A percentile compares a stretch with the other conserved stretches of the same genome.
Evolutionary conservation across 129 eudicot genomes (phyloP).

Genomic region (Lactuca sativa): DNA sequence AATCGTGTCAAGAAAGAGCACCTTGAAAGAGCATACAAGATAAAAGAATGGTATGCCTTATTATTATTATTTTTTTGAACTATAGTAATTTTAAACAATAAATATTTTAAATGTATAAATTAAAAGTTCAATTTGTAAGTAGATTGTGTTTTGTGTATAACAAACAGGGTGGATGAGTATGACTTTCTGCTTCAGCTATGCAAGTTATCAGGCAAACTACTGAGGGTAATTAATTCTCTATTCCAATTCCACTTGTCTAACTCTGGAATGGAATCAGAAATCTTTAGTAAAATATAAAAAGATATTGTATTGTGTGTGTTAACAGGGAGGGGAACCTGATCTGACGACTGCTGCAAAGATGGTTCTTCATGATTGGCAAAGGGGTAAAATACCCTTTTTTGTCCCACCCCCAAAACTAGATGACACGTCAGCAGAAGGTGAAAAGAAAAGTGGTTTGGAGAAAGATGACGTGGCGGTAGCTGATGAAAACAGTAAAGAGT

Average conservation of each 20-base stretch:
- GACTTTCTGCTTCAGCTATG: constrained; percentile 92
- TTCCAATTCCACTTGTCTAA: background rate
- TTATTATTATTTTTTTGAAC: background rate
- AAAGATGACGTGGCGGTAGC: constrained; percentile 27
- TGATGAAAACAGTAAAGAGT: constrained; percentile 40
- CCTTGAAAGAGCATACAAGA: constrained; percentile 82
- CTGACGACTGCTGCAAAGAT: constrained; percentile 91
- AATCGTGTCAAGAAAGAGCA: constrained; percentile 93
- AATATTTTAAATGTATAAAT: too few species aligned
- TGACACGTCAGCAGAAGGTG: constrained; percentile 33
- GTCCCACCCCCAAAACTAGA: constrained; percentile 85
- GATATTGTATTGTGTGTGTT: background rate
- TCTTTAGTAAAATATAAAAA: background rate
- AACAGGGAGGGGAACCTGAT: constrained; percentile 97
- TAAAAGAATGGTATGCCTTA: constrained; percentile 61
- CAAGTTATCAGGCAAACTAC: constrained; percentile 78
- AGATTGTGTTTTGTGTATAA: constrained; percentile 13
- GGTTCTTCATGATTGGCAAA: constrained; percentile 97
- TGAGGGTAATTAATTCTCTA: constrained; percentile 51
- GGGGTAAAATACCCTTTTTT: constrained; percentile 95
- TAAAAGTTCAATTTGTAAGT: too few species aligned
- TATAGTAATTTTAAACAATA: too few species aligned
- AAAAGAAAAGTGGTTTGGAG: constrained; percentile 24
- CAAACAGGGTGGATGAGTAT: constrained; percentile 81
- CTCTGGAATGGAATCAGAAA: background rate